Conservation (phyloP, 2,329 filamentous ascomycete genomes). For the Orbilia javanica region DNA sequence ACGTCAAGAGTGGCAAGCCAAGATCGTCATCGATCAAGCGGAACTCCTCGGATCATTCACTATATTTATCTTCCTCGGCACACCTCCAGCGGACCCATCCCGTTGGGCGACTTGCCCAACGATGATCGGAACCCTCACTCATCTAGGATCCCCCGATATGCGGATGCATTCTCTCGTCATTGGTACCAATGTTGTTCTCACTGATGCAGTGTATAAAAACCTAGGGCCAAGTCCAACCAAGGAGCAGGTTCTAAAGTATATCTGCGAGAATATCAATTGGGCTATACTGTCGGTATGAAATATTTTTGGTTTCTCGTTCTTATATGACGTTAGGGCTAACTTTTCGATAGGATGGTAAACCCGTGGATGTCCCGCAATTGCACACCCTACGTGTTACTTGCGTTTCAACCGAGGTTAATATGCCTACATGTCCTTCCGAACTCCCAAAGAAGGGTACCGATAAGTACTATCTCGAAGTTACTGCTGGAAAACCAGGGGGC, state of each 20-base stretch:
- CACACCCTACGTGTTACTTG: slow-evolving; percentile 47
- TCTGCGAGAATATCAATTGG: slow-evolving; percentile 36
- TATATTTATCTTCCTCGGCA: slow-evolving; percentile 58
- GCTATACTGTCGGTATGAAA: slow-evolving; percentile 29
- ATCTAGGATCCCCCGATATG: slow-evolving; percentile 34
- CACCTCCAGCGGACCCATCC: neutral
- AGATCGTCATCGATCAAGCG: slow-evolving; percentile 59
- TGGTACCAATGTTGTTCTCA: slow-evolving; percentile 44
- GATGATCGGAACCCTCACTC: slow-evolving; percentile 48
- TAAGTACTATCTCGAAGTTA: slow-evolving; percentile 43
- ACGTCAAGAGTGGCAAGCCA: slow-evolving; percentile 60
- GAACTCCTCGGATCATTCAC: slow-evolving; percentile 57
- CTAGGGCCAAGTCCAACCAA: slow-evolving; percentile 8
- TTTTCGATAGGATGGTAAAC: slow-evolving; percentile 27
- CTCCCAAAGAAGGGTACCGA: slow-evolving; percentile 43
- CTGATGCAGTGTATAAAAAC: slow-evolving; percentile 20
- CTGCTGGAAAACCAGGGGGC: slow-evolving; percentile 34
- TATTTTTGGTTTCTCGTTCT: neutral
- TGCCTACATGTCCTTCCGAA: slow-evolving; percentile 24
- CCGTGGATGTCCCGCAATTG: slow-evolving; percentile 16
- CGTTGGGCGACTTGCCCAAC: slow-evolving; percentile 22
- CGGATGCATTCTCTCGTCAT: slow-evolving; percentile 34
- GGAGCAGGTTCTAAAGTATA: slow-evolving; percentile 33
- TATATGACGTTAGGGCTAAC: neutral
- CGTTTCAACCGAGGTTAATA: slow-evolving; percentile 43